Base-by-base conservation (phyloP, 2,329 filamentous ascomycete species). In the Penicillium expansum region DNA sequence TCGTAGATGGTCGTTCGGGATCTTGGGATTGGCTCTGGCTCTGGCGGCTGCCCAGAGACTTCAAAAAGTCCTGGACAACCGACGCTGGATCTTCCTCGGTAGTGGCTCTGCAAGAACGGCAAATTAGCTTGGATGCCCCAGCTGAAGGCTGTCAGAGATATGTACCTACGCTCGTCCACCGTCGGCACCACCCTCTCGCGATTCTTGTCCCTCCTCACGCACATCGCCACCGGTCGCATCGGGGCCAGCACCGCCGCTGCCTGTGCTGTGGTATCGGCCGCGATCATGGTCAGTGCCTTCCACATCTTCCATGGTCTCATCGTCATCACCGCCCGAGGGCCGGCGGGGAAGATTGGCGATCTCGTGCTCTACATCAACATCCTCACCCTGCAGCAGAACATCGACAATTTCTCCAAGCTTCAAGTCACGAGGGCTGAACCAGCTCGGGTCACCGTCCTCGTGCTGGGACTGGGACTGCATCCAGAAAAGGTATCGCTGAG, bases 131-230 rank as follows among this genome's bases (percentile, higher is more conserved):
- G 51, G 53, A 56, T 59, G 61, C 55, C 60, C 59, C 44, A 30
- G 29, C 39, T 47, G 37, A 42, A 54, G 37, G 24, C 27, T 50
- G 56, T 60, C 61, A 72, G 74, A 77, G 73, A 77, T 74, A 74
- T 76, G 73, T 77, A 99, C 95, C 93, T 97, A 99, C 94, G 93
- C 94, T 97, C 94, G 87, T 79, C 91, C 95, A 71, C 95, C 94
- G 78, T 97, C 94, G 67, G 91, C 91, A 73, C 95, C 94, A 59
- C 93, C 94, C 77, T 96, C 92, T 79, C 95, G 84, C 63, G 93
- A 86, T 66, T 86, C 87, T 74, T 91, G 86, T 57, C 94, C 94
- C 76, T 97, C 94, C 75, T 95, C 87, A 76, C 92, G 86, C 66
- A 96, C 80, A 73, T 99, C 93, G 62, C 92, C 93, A 55, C 93